phyloP scores from a whole-genome alignment of 805 yeast genomes.

The Metschnikowia aberdeeniae region DNA sequence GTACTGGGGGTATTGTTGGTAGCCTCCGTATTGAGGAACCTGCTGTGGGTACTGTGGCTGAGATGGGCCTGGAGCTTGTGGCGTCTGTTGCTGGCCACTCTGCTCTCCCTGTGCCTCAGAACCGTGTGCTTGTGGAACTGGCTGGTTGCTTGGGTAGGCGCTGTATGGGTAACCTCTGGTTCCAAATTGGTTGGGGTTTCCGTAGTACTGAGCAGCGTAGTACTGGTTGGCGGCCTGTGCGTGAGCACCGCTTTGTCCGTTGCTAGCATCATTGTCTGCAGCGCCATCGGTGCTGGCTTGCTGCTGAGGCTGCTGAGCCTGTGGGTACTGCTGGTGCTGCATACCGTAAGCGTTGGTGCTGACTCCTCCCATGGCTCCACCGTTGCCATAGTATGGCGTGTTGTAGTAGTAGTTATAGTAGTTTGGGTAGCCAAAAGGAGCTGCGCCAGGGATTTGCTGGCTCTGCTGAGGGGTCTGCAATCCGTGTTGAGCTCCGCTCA shows the following conservation, averaged over 20 bases:
- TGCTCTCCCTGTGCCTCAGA: constrained; percentile 18
- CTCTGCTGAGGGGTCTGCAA: constrained; percentile 27
- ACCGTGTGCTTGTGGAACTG: constrained; percentile 16
- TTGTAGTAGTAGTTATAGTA: constrained; percentile 40
- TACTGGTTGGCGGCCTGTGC: constrained; percentile 17
- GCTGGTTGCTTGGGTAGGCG: constrained; percentile 19
- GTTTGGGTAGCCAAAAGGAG: constrained; percentile 40
- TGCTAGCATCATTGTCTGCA: constrained; percentile 11
- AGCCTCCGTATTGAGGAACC: constrained; percentile 43
- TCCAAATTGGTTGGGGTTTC: constrained; percentile 19
- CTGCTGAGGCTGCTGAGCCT: constrained; percentile 19
- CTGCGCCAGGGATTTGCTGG: constrained; percentile 32
- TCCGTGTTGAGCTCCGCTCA: constrained; percentile 22
- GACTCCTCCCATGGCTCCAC: constrained; percentile 24
- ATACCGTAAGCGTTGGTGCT: constrained; percentile 14
- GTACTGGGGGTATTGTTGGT: constrained; percentile 46
- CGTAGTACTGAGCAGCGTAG: constrained; percentile 18
- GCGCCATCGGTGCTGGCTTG: constrained; percentile 12
- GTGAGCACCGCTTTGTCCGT: constrained; percentile 13
- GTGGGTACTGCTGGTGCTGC: constrained; percentile 20
- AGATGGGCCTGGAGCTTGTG: constrained; percentile 16
- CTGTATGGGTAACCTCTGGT: constrained; percentile 21
- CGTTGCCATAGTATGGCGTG: constrained; percentile 38
- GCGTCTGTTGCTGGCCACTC: constrained; percentile 26
- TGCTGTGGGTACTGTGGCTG: constrained; percentile 31